Conservation (phyloP, 2,329 filamentous ascomycete genomes). For the Penicillium concentricum region DNA sequence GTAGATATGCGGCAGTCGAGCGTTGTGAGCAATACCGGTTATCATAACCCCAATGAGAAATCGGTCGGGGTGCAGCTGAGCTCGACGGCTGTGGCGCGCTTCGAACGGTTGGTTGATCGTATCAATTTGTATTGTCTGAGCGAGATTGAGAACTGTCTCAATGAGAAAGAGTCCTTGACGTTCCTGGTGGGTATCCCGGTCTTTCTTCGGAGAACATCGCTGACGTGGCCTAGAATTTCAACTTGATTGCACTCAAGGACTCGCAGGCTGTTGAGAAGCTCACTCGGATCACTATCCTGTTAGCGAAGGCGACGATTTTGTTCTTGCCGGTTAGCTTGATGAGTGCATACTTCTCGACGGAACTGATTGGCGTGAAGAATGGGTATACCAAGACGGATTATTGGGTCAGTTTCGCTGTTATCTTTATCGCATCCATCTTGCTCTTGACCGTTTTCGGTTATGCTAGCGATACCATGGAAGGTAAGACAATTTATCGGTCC, state of each 20-base stretch:
- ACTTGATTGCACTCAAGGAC: constrained; percentile 73
- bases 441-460: constrained; percentile 58
- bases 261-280: constrained; percentile 69
- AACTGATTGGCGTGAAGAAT: constrained; percentile 57
- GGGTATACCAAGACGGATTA: constrained; percentile 63
- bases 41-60: constrained; percentile 19
- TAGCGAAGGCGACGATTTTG: constrained; percentile 72
- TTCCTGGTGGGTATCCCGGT: constrained; percentile 55
- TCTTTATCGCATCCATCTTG: constrained; percentile 60
- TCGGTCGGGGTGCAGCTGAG: constrained; percentile 44
- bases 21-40: constrained; percentile 24
- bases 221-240: constrained; percentile 62
- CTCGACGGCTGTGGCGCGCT: constrained; percentile 55
- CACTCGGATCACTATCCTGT: constrained; percentile 68
- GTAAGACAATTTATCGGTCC: constrained; percentile 52
- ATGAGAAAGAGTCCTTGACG: constrained; percentile 69
- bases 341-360: constrained; percentile 71
- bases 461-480: constrained; percentile 58
- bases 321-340: constrained; percentile 74
- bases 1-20: constrained; percentile 42
- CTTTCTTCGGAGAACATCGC: background rate
- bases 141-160: constrained; percentile 63
- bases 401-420: constrained; percentile 66
- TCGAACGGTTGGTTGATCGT: constrained; percentile 60
- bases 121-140: constrained; percentile 62